Percentiles rank a stretch among this genome's conserved stretches.
phyloP scores from a whole-genome alignment of 371 early-diverging fungal species.

The Dipsacomyces acuminosporus region DNA sequence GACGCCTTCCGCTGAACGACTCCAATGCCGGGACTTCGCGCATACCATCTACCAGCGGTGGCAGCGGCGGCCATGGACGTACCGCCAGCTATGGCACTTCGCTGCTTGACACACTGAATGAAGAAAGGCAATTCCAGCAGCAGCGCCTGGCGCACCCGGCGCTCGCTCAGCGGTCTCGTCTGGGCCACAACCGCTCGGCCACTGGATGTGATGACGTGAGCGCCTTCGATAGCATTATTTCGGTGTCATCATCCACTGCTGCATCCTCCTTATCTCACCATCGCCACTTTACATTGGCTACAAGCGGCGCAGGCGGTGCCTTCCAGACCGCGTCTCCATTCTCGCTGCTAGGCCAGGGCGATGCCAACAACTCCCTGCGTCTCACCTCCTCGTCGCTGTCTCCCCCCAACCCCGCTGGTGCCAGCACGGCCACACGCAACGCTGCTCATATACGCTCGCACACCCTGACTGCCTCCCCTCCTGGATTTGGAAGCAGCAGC shows the following conservation, averaged over 20 bases:
- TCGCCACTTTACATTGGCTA: constrained; percentile 12
- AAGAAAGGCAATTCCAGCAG: constrained; percentile 21
- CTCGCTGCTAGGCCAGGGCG: constrained; percentile 8
- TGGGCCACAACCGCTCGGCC: constrained; percentile 6
- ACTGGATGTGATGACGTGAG: not conserved
- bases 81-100: constrained; percentile 48
- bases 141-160: constrained; percentile 1
- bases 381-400: constrained; percentile 2
- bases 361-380: not conserved
- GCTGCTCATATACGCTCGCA: constrained; percentile 21
- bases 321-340: constrained; percentile 3
- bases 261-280: constrained; percentile 15
- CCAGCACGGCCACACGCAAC: not conserved
- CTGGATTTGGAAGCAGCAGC: constrained; percentile 1
- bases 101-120: constrained; percentile 46
- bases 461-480: constrained; percentile 28
- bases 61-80: constrained; percentile 12
- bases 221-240: not conserved
- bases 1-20: not conserved
- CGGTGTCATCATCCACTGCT: not conserved
- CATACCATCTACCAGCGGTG: constrained; percentile 1
- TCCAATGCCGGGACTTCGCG: not conserved
- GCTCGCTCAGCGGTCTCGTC: constrained; percentile 1
- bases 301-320: not conserved
- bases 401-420: constrained; percentile 8